Evolutionary conservation across 148 eudicot genomes (phyloP).

Genomic region (Oxyria digyna): DNA sequence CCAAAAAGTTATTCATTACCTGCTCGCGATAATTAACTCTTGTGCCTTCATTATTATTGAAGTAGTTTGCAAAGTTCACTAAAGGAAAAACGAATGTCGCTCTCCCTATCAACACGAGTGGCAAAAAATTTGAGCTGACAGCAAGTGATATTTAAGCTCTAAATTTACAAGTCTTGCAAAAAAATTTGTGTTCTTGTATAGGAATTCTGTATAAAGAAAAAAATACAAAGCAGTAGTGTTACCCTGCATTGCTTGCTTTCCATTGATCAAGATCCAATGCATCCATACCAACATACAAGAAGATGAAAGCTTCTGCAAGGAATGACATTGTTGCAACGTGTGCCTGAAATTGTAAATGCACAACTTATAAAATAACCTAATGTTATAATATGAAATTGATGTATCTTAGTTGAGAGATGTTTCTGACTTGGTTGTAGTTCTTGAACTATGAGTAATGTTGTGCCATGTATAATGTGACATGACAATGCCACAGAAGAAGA

Average conservation of each 20-base stretch:
- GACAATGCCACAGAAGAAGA: constrained; percentile 61
- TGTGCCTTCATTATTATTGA: too few species aligned
- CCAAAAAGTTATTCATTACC: too few species aligned
- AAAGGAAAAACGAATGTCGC: constrained; percentile 83
- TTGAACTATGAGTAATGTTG: too few species aligned
- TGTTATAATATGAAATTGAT: too few species aligned
- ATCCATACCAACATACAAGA: too few species aligned
- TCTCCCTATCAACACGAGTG: constrained; percentile 62
- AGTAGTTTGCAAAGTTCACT: constrained; percentile 32
- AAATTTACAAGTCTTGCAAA: constrained; percentile 14
- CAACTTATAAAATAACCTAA: too few species aligned
- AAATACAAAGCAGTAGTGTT: not conserved
- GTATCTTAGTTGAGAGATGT: too few species aligned
- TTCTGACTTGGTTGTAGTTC: too few species aligned
- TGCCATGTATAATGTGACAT: constrained; percentile 76
- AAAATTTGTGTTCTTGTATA: not conserved
- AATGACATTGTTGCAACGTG: constrained; percentile 78
- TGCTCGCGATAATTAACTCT: too few species aligned
- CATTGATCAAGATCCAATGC: too few species aligned
- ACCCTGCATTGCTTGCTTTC: too few species aligned
- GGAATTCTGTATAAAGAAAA: not conserved
- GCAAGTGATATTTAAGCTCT: constrained; percentile 61
- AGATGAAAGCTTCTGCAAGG: constrained; percentile 71
- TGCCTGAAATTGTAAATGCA: constrained; percentile 34
- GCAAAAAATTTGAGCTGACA: constrained; percentile 55